These are phyloP conservation scores for Aspergillus tubingensis DNA, from an alignment of 2,329 filamentous ascomycete species.

Conservation along the genomic window DNA sequence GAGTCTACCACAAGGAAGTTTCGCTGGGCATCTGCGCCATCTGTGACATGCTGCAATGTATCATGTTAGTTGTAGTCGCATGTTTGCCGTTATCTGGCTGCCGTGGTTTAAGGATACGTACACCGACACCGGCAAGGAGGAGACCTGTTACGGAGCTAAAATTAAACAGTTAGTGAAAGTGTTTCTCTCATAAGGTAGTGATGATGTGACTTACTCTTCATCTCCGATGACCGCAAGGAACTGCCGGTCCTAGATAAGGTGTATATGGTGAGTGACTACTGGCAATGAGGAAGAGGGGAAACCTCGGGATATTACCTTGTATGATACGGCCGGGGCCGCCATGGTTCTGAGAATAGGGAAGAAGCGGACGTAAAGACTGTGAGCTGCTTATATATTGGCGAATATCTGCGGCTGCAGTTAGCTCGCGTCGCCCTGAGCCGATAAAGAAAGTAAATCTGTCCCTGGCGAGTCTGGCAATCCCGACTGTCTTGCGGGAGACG, in stretches of 20 bases:
- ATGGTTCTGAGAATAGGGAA: conserved; percentile 43
- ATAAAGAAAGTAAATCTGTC: conserved; percentile 3
- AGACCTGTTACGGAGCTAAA: conserved; percentile 90
- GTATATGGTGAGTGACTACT: conserved; percentile 36
- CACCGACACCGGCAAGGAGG: conserved; percentile 91
- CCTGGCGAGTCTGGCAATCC: conserved; percentile 14
- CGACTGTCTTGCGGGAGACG: conserved; percentile 6
- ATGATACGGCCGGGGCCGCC: conserved; percentile 59
- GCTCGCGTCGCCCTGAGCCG: neutral
- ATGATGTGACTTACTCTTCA: conserved; percentile 60
- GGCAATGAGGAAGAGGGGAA: conserved; percentile 3
- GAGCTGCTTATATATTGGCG: neutral
- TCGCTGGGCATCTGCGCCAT: conserved; percentile 85
- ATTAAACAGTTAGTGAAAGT: conserved; percentile 19
- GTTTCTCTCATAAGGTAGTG: neutral
- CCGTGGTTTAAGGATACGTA: conserved; percentile 49
- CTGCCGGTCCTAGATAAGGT: conserved; percentile 69
- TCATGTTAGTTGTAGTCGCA: conserved; percentile 3
- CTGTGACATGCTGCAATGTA: conserved; percentile 74
- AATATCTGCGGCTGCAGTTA: neutral
- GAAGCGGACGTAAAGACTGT: neutral
- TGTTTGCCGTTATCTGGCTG: neutral
- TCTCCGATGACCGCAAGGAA: conserved; percentile 98
- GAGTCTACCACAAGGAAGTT: conserved; percentile 96
- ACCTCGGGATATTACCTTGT: conserved; percentile 49